Conservation (phyloP, 768 basidiomycete genomes). For the Mycena haematopus region DNA sequence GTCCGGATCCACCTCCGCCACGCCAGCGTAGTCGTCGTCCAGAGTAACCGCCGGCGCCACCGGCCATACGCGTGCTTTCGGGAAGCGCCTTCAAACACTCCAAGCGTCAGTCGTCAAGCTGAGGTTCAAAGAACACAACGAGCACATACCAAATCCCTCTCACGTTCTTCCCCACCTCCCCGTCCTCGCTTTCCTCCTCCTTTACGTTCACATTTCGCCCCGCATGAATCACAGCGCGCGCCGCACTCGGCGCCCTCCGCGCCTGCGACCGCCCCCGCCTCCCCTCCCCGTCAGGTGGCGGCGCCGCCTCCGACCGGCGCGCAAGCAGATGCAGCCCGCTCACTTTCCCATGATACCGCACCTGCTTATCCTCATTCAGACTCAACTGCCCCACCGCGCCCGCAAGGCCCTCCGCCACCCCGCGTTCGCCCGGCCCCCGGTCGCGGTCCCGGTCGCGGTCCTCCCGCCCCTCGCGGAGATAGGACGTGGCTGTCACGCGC, state of each 20-base stretch:
- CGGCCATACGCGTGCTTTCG: constrained; percentile 90
- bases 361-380: constrained; percentile 85
- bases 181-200: constrained; percentile 51
- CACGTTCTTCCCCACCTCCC: constrained; percentile 69
- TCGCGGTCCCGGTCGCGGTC: not conserved
- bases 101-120: constrained; percentile 5
- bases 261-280: not conserved
- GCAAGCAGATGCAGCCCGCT: constrained; percentile 77
- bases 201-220: not conserved
- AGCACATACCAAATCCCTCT: constrained; percentile 75
- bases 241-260: constrained; percentile 51
- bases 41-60: constrained; percentile 43
- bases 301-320: not conserved
- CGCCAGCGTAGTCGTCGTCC: constrained; percentile 35
- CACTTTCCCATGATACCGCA: constrained; percentile 86
- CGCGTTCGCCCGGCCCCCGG: constrained; percentile 31
- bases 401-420: constrained; percentile 49
- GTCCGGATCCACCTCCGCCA: constrained; percentile 45
- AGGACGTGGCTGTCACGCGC: constrained; percentile 2
- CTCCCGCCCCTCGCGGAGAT: not conserved
- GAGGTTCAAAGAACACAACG: not conserved
- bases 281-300: not conserved
- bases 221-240: not conserved
- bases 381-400: constrained; percentile 87
- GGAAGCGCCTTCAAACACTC: constrained; percentile 67